Base-by-base conservation (phyloP, 2,329 filamentous ascomycete species). In the Colletotrichum tanaceti region DNA sequence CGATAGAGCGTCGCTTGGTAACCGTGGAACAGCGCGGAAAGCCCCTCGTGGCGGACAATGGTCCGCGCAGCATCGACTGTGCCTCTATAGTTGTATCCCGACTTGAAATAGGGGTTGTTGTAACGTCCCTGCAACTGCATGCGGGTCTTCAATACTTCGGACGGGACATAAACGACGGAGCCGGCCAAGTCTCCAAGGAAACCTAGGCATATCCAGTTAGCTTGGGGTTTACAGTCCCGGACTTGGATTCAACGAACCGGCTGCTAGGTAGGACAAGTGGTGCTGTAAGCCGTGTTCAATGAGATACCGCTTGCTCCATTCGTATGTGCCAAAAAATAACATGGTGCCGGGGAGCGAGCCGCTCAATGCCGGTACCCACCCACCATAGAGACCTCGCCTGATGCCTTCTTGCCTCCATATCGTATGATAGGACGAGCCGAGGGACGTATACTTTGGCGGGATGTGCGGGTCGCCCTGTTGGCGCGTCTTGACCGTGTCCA, bases 401-500 rank as follows among this genome's bases (percentile, higher is more conserved):
- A 98, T 82, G 24, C 96, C 96, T 79, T 99, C 96, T 77, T 99
- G 94, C 64, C 93, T 89, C 80, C 92, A 92, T 76, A 99, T 99
- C 47, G 92, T 98, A 77, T 92, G 88, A 81, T 98, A 99, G 4
- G 95, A 96, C 67, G 91, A 92, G 46, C 92, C 92, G 79, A 98
- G 90, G 18, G 93, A 95, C 13, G 92, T 91, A 81, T 99, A 99
- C 81, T 93, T 97, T 1, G 96, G 92, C 24, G 96, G 96, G 70
- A 97, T 87, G 77, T 96, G 91, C 52, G 95, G 94, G 76, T 98
- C 96, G 75, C 95, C 96, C 81, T 99, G 96, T 79, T 99, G 97
- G 74, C 96, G 89, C 54, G 96, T 99, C 83, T 99, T 99, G 75
- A 99, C 96, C 0, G 96, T 99, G 80, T 99, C 96, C 76, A 99